Evolutionary conservation across 2,329 filamentous ascomycete species (phyloP), one percentile per base, ranked within the genome.

Genomic region (Sarocladium brachiariae): DNA sequence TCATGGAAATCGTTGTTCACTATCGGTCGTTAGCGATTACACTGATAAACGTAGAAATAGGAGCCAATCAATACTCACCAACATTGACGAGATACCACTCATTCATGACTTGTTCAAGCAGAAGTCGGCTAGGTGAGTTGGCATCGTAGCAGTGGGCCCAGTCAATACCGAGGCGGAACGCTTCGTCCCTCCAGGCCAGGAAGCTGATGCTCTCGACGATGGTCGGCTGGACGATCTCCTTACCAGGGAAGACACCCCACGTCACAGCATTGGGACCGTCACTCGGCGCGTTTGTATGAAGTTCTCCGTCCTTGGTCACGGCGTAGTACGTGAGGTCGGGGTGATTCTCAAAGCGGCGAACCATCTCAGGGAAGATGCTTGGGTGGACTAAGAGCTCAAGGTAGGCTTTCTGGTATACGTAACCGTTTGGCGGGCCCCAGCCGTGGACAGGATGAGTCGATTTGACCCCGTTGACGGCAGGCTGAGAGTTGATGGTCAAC

Each of bases 181-280:
- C 95, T 70, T 99, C 93, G 59, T 99, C 93, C 70, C 95, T 95
- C 93, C 93, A 99, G 2, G 93, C 93, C 50, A 99, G 75, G 78
- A 99, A 99, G 66, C 89, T 95, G 65, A 99, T 86, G 16, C 89
- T 95, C 72, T 99, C 93, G 49, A 99, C 93, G 61, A 99, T 96
- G n/a, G 93, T 99, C 13, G 93, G 93, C 68, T 99, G 93, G n/a
- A 99, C 91, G 63, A 99, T 96, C 69, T 99, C 93, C 67, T 97
- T 95, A 52, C 93, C 93, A 0, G 93, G 92, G 73, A 97, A 99
- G 30, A 99, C 95, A 69, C 93, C 93, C 93, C 93, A 99, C 2
- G 93, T 99, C 47, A 99, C 88, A n/a, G 93, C 93, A 61, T 99
- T 99, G 33, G 93, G 93, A 5, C 89, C 88, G 58, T 95, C 89